Percentiles rank a stretch among this genome's conserved stretches.
phyloP scores from a whole-genome alignment of 306 rosid species.

The Clitoria ternatea region DNA sequence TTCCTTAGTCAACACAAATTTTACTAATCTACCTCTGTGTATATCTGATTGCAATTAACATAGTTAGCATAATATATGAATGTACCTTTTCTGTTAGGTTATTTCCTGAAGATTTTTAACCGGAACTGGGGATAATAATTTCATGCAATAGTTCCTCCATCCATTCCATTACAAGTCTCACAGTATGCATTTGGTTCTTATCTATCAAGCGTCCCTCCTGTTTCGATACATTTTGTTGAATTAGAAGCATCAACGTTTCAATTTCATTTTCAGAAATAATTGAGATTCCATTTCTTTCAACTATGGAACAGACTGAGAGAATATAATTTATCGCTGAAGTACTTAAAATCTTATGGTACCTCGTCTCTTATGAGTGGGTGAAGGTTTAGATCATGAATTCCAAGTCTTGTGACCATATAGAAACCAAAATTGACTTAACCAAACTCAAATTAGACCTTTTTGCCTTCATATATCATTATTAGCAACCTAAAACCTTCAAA shows the following conservation, averaged over 20 bases:
- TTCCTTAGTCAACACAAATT: background rate
- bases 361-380: background rate
- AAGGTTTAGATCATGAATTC: background rate
- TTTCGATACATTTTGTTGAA: background rate
- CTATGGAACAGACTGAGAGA: background rate
- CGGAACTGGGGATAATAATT: background rate
- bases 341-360: background rate
- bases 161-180: background rate
- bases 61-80: conserved; percentile 5
- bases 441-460: background rate
- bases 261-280: background rate
- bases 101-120: background rate
- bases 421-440: background rate
- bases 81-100: background rate
- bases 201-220: background rate
- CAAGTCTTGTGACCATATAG: background rate
- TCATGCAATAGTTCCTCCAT: background rate
- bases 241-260: background rate
- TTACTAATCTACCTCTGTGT: background rate
- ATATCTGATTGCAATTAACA: background rate
- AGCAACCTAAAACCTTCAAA: background rate
- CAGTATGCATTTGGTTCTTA: background rate
- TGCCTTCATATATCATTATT: background rate
- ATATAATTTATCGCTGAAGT: background rate
- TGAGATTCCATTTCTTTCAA: background rate